A percentile compares a stretch with the other conserved stretches of the same genome.
These are phyloP conservation scores for Paracoccidioides lutzii DNA, from an alignment of 2,329 filamentous ascomycete genomes.

Conservation along the genomic window DNA sequence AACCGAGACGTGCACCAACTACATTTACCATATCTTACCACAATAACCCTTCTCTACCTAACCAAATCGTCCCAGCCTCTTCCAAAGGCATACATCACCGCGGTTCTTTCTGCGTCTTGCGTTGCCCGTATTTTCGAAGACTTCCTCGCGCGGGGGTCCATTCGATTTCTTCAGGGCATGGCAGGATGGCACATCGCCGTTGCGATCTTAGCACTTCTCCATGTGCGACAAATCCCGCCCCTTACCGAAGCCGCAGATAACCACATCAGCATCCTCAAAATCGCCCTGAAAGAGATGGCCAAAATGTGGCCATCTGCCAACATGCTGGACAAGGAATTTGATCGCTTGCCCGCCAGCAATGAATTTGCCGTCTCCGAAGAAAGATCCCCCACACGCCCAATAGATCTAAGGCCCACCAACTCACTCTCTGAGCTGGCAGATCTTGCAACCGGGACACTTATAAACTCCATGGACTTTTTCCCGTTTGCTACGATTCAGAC, in stretches of 20 bases:
- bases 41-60: slow-evolving; percentile 30
- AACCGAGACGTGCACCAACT: slow-evolving; percentile 33
- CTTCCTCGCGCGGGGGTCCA: slow-evolving; percentile 27
- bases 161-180: slow-evolving; percentile 32
- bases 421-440: slow-evolving; percentile 5
- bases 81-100: slow-evolving; percentile 26
- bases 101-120: slow-evolving; percentile 29
- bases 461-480: slow-evolving; percentile 25
- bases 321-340: slow-evolving; percentile 23
- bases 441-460: slow-evolving; percentile 8
- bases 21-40: slow-evolving; percentile 32
- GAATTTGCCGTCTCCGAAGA: slow-evolving; percentile 5
- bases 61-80: slow-evolving; percentile 25
- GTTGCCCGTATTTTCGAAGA: slow-evolving; percentile 29
- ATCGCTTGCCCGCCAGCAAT: slow-evolving; percentile 14
- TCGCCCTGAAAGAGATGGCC: slow-evolving; percentile 22
- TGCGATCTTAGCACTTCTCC: slow-evolving; percentile 30
- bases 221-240: slow-evolving; percentile 24
- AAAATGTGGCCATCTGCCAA: slow-evolving; percentile 27
- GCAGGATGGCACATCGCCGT: slow-evolving; percentile 34
- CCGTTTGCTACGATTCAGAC: slow-evolving; percentile 24
- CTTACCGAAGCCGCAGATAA: slow-evolving; percentile 22
- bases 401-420: slow-evolving; percentile 9
- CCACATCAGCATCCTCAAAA: slow-evolving; percentile 21
- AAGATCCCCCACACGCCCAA: slow-evolving; percentile 8